Conservation (phyloP, 257 asterid species). For the Solanum sejunctum region DNA sequence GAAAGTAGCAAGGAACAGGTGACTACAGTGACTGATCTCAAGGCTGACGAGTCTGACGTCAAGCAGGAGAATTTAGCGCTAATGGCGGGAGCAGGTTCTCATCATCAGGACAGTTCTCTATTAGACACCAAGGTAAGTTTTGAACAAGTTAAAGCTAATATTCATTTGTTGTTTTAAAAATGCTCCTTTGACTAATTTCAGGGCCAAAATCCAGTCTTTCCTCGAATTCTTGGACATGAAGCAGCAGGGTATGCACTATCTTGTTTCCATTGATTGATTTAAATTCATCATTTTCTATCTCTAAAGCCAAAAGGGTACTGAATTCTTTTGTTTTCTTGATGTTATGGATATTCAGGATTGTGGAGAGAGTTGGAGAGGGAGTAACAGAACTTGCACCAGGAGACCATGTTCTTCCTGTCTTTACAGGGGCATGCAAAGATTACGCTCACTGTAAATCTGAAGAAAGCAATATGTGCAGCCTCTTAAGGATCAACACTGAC, state of each 20-base stretch:
- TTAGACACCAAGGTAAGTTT: no score
- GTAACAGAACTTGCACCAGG: conserved; percentile 58
- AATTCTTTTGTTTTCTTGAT: not conserved
- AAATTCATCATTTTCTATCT: not conserved
- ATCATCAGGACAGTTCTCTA: no score
- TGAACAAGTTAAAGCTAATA: no score
- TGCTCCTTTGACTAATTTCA: not conserved
- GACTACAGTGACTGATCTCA: no score
- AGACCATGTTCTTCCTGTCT: conserved; percentile 73
- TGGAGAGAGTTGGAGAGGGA: conserved; percentile 80
- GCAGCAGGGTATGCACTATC: conserved; percentile 56
- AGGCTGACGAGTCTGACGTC: no score
- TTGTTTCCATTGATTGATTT: not conserved
- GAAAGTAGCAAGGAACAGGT: no score
- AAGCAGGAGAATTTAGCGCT: no score
- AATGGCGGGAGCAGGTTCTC: no score
- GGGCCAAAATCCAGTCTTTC: conserved; percentile 69
- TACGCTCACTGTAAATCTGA: conserved; percentile 62
- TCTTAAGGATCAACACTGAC: conserved; percentile 64
- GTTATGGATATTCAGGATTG: conserved; percentile 27
- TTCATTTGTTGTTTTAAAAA: not conserved
- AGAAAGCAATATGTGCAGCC: conserved; percentile 78
- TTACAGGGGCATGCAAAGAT: conserved; percentile 78
- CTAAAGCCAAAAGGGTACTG: not conserved
- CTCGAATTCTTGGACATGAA: conserved; percentile 77